Conservation (phyloP, 495 filamentous ascomycete species). For the Aspergillus leporis region DNA sequence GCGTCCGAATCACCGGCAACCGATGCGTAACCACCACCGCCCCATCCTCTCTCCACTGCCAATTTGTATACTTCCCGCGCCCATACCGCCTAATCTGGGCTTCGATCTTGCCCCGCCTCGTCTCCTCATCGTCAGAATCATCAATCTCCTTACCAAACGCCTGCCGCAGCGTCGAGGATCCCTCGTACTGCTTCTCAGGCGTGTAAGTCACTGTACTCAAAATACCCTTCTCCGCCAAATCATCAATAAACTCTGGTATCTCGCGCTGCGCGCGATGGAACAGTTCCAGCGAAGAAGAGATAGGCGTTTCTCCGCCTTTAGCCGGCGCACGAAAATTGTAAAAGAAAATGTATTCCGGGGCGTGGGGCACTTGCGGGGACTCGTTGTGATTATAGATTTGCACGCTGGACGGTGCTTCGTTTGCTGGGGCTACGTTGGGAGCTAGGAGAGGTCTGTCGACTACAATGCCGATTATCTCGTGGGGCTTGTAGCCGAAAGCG, state of each 20-base stretch:
- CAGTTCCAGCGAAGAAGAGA: conserved; percentile 52
- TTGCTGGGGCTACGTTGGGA: conserved; percentile 54
- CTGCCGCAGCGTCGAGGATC: conserved; percentile 51
- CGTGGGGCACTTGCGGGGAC: conserved; percentile 39
- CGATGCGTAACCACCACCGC: conserved; percentile 39
- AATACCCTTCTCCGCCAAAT: conserved; percentile 48
- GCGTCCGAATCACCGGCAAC: conserved; percentile 48
- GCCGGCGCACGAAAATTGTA: conserved; percentile 38
- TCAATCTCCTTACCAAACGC: conserved; percentile 52
- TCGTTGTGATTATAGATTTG: conserved; percentile 57
- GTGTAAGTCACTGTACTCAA: conserved; percentile 48
- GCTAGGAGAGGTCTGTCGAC: conserved; percentile 51
- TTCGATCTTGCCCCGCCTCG: conserved; percentile 46
- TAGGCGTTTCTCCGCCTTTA: conserved; percentile 52
- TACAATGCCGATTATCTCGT: conserved; percentile 58
- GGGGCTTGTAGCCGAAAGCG: conserved; percentile 53
- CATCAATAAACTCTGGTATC: conserved; percentile 48
- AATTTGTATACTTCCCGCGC: conserved; percentile 38
- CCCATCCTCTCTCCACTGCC: conserved; percentile 49
- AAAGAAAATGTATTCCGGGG: not conserved
- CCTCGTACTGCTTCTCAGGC: conserved; percentile 41
- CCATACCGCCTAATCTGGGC: conserved; percentile 49
- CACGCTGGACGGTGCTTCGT: conserved; percentile 51
- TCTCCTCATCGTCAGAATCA: conserved; percentile 47
- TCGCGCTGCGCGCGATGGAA: conserved; percentile 47